Base-by-base conservation (phyloP, 164 flowering plant genomes). In the Vitis riparia region DNA sequence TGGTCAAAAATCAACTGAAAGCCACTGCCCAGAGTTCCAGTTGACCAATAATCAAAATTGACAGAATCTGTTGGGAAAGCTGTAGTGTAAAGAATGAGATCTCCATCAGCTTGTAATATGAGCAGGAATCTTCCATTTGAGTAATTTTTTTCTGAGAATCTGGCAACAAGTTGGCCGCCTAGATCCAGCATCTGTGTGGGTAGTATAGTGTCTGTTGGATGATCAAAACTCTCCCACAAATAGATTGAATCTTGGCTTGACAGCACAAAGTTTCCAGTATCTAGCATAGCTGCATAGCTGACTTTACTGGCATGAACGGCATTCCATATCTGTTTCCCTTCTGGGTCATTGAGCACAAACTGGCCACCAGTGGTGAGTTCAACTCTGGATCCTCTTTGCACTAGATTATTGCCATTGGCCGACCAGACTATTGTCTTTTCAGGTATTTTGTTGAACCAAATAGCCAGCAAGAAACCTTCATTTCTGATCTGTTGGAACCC, bases 371-470 rank as follows among this genome's bases (percentile, higher is more conserved):
- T 19, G 53, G 53, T 60, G 1, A 79, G 75, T n/a, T 69, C 50
- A 6, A 79, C 5, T 16, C 30, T 67, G 0, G 82, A 78, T 16
- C 78, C 73, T 29, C 56, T 50, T 6, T 71, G 71, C 4, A 49
- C 74, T 0, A 57, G 75, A 4, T 61, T 44, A n/a, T 53, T 69
- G 2, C n/a, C 65, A 37, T 72, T 65, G 10, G 76, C 77, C 17
- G 55, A 65, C 86, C 86, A 83, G 12, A 80, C 82, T 2, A 78
- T 62, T 53, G 80, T 80, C 55, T 51, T 63, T 9, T 78, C 80
- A 11, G 82, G 82, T 11, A 80, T 78, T 5, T 76, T 83, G 63
- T 73, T 23, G 56, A 67, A 83, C 84, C 82, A 80, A 2, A 83
- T 76, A 63, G 77, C 64, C 12, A 82, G 75, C 71, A 79, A 56